Base-by-base conservation (phyloP, 2,329 filamentous ascomycete species). In the Hypoxylon sp. region DNA sequence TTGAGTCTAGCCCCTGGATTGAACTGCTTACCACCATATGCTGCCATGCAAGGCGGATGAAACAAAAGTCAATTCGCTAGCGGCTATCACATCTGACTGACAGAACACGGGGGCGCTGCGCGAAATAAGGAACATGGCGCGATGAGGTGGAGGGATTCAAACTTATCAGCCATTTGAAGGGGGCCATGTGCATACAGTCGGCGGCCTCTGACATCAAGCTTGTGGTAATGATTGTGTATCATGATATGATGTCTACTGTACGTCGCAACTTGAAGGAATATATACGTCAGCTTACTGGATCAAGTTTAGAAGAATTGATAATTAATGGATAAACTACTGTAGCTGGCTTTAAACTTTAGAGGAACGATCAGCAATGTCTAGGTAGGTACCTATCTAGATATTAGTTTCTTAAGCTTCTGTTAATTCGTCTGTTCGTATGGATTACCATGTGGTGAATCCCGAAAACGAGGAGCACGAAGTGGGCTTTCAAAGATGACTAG, bases 211-310 rank as follows among this genome's bases (percentile, higher is more conserved):
- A 41, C 25, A 32, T 26, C 25, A 46, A 29, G 30, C 38, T 27
- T 25, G 21, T 34, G 2, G 30, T 36, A 12, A 12, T 30, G n/a
- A 11, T n/a, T 29, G 13, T 35, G 9, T 19, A 20, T 34, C 29
- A 54, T 54, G 49, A 42, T 51, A 44, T 57, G 50, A 54, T 54
- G 41, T 36, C 36, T 30, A 31, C 21, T 15, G 25, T 45, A 45
- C 34, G 40, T 50, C 31, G 40, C 41, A 40, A 27, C 27, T 20
- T 27, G 7, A 16, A n/a, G 21, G 26, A 12, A 30, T 9, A 9
- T n/a, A 17, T 35, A 9, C 26, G 37, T 37, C 29, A 49, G 48
- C 43, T 52, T 37, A 52, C 35, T 47, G 19, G 25, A 25, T 20
- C 16, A 29, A 25, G 26, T 13, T 37, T n/a, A n/a, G n/a, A n/a